phyloP scores from a whole-genome alignment of 2,329 filamentous ascomycete genomes.

The Tolypocladium inflatum region DNA sequence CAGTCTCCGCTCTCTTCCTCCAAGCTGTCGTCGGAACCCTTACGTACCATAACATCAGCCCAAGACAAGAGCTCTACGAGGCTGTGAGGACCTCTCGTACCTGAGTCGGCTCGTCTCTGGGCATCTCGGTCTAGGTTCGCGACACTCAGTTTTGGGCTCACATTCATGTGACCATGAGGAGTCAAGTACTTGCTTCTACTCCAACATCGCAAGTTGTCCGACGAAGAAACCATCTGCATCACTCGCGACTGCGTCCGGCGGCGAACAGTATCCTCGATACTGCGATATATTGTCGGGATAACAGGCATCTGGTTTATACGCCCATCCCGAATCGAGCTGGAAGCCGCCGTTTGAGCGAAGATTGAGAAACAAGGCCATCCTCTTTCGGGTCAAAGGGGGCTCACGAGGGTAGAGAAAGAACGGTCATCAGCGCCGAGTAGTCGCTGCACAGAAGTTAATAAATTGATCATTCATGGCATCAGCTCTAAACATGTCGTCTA shows the following conservation, averaged over 20 bases:
- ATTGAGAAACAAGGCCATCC: neutral
- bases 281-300: neutral
- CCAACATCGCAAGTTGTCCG: neutral
- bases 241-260: neutral
- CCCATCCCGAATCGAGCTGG: neutral
- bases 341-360: neutral
- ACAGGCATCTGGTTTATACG: neutral
- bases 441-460: neutral
- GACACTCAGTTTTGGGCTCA: neutral
- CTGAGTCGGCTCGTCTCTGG: too few species aligned
- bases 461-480: neutral
- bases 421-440: neutral
- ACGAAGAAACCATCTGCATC: neutral
- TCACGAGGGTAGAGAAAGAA: neutral
- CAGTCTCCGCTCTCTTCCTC: neutral
- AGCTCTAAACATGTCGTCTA: slow-evolving; percentile 19
- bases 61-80: neutral
- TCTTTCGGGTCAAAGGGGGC: neutral
- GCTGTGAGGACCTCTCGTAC: neutral
- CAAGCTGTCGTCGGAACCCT: neutral
- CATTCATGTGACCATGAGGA: neutral
- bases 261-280: neutral
- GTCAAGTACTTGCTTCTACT: neutral
- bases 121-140: neutral
- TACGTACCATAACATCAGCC: neutral